Conservation (phyloP, 2,329 filamentous ascomycete genomes). For the Cryphonectria radicalis region DNA sequence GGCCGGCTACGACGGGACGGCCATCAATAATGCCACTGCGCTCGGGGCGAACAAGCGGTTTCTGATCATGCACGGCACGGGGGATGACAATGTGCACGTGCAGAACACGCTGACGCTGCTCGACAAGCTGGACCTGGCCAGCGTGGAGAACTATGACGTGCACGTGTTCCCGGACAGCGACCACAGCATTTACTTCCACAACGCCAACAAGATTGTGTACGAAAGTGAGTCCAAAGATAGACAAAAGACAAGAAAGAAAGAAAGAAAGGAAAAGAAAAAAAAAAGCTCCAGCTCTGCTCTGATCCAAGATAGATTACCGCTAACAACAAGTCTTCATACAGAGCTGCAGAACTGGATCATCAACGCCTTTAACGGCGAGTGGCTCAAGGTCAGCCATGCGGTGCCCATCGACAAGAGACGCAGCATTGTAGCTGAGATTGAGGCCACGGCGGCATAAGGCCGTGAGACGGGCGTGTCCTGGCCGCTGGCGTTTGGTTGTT, state of each 20-base stretch:
- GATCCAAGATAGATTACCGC: background rate
- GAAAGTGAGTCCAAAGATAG: slow-evolving; percentile 69
- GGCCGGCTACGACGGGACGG: slow-evolving; percentile 74
- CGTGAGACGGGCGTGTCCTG: background rate
- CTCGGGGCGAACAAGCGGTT: slow-evolving; percentile 81
- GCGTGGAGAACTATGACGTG: slow-evolving; percentile 92
- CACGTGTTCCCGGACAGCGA: slow-evolving; percentile 97
- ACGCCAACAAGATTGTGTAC: slow-evolving; percentile 88
- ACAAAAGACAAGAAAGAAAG: background rate
- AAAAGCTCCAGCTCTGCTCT: no score
- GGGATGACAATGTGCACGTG: slow-evolving; percentile 96
- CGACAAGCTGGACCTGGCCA: slow-evolving; percentile 80
- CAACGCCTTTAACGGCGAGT: slow-evolving; percentile 97
- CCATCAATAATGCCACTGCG: slow-evolving; percentile 74
- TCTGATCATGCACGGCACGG: slow-evolving; percentile 93
- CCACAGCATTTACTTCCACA: slow-evolving; percentile 93
- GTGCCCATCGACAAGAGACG: slow-evolving; percentile 45
- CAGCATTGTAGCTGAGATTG: background rate
- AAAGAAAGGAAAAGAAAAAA: background rate
- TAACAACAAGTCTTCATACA: slow-evolving; percentile 39
- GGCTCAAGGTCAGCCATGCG: slow-evolving; percentile 65
- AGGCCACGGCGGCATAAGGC: background rate
- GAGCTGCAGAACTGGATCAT: slow-evolving; percentile 88
- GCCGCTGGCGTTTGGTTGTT: slow-evolving; percentile 8
- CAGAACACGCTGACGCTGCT: slow-evolving; percentile 90